Percentiles rank a stretch among this genome's conserved stretches.
These are phyloP conservation scores for Talaromyces verruculosus DNA, from an alignment of 2,329 filamentous ascomycete species.

Conservation along the genomic window DNA sequence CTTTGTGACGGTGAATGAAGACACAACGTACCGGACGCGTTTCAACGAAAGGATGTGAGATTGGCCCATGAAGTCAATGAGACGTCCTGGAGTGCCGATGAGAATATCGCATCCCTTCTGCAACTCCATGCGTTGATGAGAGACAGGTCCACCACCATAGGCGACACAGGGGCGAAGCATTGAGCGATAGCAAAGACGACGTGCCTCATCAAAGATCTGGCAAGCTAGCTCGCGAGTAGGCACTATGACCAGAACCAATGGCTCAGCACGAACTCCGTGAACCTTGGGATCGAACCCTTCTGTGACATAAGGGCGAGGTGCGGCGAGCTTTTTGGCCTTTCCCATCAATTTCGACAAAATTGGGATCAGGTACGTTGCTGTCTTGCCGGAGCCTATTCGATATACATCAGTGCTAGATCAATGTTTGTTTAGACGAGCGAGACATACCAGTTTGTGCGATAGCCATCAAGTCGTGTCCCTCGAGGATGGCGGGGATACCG, in stretches of 20 bases:
- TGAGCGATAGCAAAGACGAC: slow-evolving; percentile 88
- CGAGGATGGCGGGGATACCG: slow-evolving; percentile 74
- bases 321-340: slow-evolving; percentile 84
- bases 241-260: slow-evolving; percentile 78
- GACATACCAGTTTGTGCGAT: slow-evolving; percentile 85
- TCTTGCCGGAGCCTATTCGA: slow-evolving; percentile 83
- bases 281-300: slow-evolving; percentile 53
- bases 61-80: slow-evolving; percentile 78
- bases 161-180: slow-evolving; percentile 90
- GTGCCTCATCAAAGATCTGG: slow-evolving; percentile 92
- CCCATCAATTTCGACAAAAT: slow-evolving; percentile 91
- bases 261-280: slow-evolving; percentile 70
- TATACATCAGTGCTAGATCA: neutral
- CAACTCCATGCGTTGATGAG: slow-evolving; percentile 70
- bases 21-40: slow-evolving; percentile 64
- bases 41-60: slow-evolving; percentile 67
- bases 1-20: too few species aligned
- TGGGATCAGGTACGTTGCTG: slow-evolving; percentile 85
- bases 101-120: slow-evolving; percentile 84
- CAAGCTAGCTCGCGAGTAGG: slow-evolving; percentile 88
- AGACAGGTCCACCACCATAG: slow-evolving; percentile 79
- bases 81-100: slow-evolving; percentile 81
- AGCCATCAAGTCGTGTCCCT: slow-evolving; percentile 78
- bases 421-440: neutral
- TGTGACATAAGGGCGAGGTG: slow-evolving; percentile 65